Conservation (phyloP, 2,329 filamentous ascomycete genomes). For the Ceratocystis harringtonii region DNA sequence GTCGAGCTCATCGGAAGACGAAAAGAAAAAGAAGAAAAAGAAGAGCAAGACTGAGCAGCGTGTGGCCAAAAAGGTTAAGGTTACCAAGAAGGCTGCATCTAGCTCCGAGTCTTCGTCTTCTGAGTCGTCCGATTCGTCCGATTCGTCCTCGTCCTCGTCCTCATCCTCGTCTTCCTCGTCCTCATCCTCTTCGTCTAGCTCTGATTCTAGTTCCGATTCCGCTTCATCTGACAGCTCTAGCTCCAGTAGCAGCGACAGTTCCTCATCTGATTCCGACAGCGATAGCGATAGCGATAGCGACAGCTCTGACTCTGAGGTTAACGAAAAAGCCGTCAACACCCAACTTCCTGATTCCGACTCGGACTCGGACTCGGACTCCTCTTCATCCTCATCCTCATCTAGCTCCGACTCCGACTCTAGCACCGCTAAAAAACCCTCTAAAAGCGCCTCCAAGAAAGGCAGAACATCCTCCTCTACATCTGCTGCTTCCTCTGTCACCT, state of each 20-base stretch:
- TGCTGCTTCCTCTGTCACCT: conserved; percentile 33
- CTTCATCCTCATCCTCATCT: not conserved
- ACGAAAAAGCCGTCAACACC: no score
- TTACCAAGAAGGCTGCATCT: conserved; percentile 20
- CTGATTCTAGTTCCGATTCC: conserved; percentile 18
- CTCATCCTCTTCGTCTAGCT: not conserved
- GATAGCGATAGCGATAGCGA: not conserved
- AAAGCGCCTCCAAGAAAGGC: conserved; percentile 21
- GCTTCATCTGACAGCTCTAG: conserved; percentile 19
- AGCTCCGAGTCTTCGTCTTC: conserved; percentile 20
- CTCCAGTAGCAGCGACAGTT: conserved; percentile 20
- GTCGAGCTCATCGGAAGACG: conserved; percentile 20
- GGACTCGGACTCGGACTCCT: no score
- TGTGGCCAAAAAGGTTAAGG: conserved; percentile 38
- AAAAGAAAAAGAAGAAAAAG: conserved; percentile 6
- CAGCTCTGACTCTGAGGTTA: no score
- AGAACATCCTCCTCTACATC: conserved; percentile 31
- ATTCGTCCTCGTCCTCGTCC: conserved; percentile 21
- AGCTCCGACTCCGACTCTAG: conserved; percentile 19
- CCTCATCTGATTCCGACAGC: conserved; percentile 13
- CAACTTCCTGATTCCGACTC: no score
- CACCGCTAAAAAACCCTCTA: conserved; percentile 19
- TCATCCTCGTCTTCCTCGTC: conserved; percentile 8
- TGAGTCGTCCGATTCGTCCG: conserved; percentile 18
- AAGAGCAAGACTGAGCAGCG: conserved; percentile 19